Conservation (phyloP, 2,329 filamentous ascomycete species). For the Colletotrichum sp. region DNA sequence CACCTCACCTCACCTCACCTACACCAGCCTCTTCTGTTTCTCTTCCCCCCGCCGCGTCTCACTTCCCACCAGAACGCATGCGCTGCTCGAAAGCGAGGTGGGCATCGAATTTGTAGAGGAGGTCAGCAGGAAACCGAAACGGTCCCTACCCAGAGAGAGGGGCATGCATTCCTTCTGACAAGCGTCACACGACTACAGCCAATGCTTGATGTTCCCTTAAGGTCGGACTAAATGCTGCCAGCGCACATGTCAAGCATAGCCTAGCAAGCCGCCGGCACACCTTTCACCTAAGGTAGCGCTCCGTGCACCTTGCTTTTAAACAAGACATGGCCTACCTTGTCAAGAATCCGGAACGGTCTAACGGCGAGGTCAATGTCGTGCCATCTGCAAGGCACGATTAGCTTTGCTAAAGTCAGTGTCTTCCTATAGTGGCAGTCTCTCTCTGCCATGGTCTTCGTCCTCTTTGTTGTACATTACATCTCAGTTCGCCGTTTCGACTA, state of each 20-base stretch:
- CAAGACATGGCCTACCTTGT: constrained; percentile 7
- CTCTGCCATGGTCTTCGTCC: background rate
- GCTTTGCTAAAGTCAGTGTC: constrained; percentile 14
- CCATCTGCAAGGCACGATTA: constrained; percentile 21
- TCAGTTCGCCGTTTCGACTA: background rate
- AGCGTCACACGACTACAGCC: constrained; percentile 9
- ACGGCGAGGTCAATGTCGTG: constrained; percentile 20
- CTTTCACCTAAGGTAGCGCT: constrained; percentile 14
- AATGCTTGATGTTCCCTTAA: constrained; percentile 8
- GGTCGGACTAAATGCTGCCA: constrained; percentile 6
- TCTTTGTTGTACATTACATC: constrained; percentile 6
- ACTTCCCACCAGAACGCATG: background rate
- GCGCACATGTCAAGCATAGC: constrained; percentile 19
- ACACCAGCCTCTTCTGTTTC: background rate
- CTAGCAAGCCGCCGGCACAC: constrained; percentile 6
- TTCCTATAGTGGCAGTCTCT: background rate
- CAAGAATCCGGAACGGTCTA: background rate
- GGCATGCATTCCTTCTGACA: constrained; percentile 10
- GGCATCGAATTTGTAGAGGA: background rate
- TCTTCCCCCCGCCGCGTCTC: background rate
- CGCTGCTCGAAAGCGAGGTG: background rate
- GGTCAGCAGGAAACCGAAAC: constrained; percentile 16
- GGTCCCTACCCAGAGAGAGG: background rate
- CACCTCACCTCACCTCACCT: background rate
- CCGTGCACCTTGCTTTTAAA: constrained; percentile 12